phyloP scores from a whole-genome alignment of 768 basidiomycete species.

The Naganishia vaughanmartiniae region DNA sequence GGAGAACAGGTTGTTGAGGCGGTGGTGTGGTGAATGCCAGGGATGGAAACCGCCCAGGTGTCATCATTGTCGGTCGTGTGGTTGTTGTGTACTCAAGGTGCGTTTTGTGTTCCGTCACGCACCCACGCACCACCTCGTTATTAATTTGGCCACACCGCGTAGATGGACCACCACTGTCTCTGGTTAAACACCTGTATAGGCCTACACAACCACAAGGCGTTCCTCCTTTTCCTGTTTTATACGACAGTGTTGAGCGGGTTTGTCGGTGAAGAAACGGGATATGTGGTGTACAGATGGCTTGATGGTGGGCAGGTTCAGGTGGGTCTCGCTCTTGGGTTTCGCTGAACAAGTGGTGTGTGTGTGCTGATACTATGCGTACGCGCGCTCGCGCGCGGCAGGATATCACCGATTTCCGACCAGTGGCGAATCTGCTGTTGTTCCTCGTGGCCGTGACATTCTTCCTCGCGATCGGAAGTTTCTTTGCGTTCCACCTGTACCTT shows the following conservation, averaged over 20 bases:
- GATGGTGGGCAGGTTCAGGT: constrained; percentile 28
- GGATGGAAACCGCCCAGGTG: constrained; percentile 49
- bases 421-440: constrained; percentile 40
- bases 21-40: constrained; percentile 49
- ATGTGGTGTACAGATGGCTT: constrained; percentile 36
- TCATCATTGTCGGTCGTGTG: constrained; percentile 49
- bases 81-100: constrained; percentile 41
- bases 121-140: not conserved
- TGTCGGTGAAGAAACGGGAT: constrained; percentile 37
- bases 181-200: constrained; percentile 50
- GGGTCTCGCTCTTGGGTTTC: not conserved
- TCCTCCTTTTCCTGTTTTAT: constrained; percentile 49
- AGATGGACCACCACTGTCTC: constrained; percentile 51
- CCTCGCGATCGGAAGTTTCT: constrained; percentile 42
- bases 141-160: not conserved
- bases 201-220: constrained; percentile 47
- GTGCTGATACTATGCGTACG: not conserved
- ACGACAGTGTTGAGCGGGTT: constrained; percentile 40
- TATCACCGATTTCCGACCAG: constrained; percentile 37
- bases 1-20: not conserved
- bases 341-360: not conserved
- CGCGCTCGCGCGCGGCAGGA: not conserved
- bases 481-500: constrained; percentile 42
- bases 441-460: constrained; percentile 39
- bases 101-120: not conserved